Percentiles rank a stretch among this genome's conserved stretches.
Conservation (phyloP, 164 flowering plant genomes). For the Warburgia ugandensis region DNA sequence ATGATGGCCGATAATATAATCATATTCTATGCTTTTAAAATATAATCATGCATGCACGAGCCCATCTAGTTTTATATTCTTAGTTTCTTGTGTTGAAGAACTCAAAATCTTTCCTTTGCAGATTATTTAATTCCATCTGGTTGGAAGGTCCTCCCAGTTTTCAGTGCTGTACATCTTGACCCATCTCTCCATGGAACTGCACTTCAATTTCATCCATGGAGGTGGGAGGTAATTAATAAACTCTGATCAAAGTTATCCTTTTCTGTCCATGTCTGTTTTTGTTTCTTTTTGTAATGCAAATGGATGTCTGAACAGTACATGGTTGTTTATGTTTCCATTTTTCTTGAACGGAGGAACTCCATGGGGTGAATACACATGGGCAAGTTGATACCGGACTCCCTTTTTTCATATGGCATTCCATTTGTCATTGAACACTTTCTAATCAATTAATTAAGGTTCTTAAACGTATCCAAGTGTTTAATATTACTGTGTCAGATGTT, state of each 20-base stretch:
- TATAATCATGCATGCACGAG: slow-evolving; percentile 21
- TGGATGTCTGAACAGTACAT: too few relatives aligned
- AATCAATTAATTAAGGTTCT: too few relatives aligned
- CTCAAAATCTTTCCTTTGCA: slow-evolving; percentile 14
- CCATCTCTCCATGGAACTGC: slow-evolving; percentile 43
- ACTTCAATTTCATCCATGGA: slow-evolving; percentile 52
- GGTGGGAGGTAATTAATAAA: slow-evolving; percentile 49
- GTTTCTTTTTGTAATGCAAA: too few relatives aligned
- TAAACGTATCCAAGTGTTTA: too few relatives aligned
- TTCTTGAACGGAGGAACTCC: too few relatives aligned
- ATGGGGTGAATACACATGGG: too few relatives aligned
- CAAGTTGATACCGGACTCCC: too few relatives aligned
- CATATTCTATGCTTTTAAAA: neutral
- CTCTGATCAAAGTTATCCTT: neutral
- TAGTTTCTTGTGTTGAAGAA: neutral
- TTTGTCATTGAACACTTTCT: too few relatives aligned
- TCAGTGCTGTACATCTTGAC: slow-evolving; percentile 67
- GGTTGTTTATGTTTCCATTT: too few relatives aligned
- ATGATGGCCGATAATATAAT: neutral
- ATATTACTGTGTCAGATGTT: too few relatives aligned
- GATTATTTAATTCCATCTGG: slow-evolving; percentile 58
- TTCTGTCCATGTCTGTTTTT: neutral
- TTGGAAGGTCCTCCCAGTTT: slow-evolving; percentile 76
- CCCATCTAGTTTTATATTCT: slow-evolving; percentile 3
- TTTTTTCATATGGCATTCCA: too few relatives aligned